Conservation (phyloP, 345 rosid genomes). For the Bruguiera sexangula region DNA sequence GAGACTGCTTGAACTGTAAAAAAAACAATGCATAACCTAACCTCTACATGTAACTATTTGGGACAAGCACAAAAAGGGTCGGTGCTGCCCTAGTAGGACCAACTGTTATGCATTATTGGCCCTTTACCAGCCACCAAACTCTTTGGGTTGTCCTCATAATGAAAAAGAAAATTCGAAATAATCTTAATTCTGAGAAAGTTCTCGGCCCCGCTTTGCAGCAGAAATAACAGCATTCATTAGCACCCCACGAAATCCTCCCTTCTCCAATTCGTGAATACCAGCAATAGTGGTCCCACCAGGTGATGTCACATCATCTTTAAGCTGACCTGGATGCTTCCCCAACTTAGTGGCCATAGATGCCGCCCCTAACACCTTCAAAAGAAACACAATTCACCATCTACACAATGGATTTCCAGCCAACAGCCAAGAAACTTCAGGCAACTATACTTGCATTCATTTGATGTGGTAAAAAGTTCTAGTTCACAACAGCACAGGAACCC, state of each 20-base stretch:
- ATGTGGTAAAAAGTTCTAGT: no score
- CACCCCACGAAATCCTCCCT: constrained; percentile 70
- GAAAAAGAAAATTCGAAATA: background rate
- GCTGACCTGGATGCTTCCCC: constrained; percentile 86
- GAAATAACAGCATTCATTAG: constrained; percentile 90
- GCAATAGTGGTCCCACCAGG: constrained; percentile 93
- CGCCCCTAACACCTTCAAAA: constrained; percentile 81
- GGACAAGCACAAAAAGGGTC: no score
- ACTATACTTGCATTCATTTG: no score
- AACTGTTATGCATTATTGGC: no score
- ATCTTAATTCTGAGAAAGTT: constrained; percentile 52
- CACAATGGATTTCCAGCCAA: background rate
- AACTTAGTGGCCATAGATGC: constrained; percentile 71
- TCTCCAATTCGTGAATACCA: constrained; percentile 86
- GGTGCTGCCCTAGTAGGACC: no score
- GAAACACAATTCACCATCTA: background rate
- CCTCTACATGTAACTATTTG: no score
- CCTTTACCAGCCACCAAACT: background rate
- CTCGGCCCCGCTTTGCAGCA: constrained; percentile 69
- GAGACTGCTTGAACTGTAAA: no score
- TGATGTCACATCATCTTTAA: constrained; percentile 89
- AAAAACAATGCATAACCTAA: no score
- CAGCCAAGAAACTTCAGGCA: background rate
- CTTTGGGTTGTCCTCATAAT: background rate
- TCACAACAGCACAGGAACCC: no score